These are phyloP conservation scores for Monotropa hypopitys DNA, from an alignment of 179 eudicot species.

Conservation along the genomic window DNA sequence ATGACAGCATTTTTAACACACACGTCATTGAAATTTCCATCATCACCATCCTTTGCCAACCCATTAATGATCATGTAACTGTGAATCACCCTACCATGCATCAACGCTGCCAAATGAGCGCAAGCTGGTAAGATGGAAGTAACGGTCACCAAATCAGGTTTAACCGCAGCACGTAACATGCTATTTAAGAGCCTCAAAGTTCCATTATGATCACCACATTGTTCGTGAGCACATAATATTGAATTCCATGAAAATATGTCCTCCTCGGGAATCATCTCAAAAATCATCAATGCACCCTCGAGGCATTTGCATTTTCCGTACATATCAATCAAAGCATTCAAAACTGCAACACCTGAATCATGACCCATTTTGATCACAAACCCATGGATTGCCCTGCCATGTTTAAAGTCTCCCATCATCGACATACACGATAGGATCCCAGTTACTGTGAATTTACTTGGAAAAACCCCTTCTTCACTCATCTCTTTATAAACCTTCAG, in stretches of 20 bases:
- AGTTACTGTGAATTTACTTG: conserved; percentile 27
- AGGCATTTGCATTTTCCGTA: conserved; percentile 32
- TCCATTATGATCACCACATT: conserved; percentile 22
- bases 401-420: conserved; percentile 14
- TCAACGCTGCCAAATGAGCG: conserved; percentile 27
- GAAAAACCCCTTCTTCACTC: conserved; percentile 18
- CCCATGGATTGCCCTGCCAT: conserved; percentile 33
- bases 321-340: conserved; percentile 37
- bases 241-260: conserved; percentile 39
- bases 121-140: conserved; percentile 34
- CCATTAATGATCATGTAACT: conserved; percentile 20
- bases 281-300: conserved; percentile 19
- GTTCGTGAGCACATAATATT: conserved; percentile 25
- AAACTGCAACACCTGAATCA: conserved; percentile 20
- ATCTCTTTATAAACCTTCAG: conserved; percentile 22
- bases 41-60: conserved; percentile 8
- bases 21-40: background rate
- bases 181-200: conserved; percentile 19
- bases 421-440: conserved; percentile 28
- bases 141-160: conserved; percentile 36
- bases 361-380: conserved; percentile 22
- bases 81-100: conserved; percentile 30
- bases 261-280: conserved; percentile 20
- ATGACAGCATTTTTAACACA: conserved; percentile 25
- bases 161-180: conserved; percentile 21